Evolutionary conservation across 176 grass and related monocot genomes (phyloP).

Genomic region (Elaeis guineensis): DNA sequence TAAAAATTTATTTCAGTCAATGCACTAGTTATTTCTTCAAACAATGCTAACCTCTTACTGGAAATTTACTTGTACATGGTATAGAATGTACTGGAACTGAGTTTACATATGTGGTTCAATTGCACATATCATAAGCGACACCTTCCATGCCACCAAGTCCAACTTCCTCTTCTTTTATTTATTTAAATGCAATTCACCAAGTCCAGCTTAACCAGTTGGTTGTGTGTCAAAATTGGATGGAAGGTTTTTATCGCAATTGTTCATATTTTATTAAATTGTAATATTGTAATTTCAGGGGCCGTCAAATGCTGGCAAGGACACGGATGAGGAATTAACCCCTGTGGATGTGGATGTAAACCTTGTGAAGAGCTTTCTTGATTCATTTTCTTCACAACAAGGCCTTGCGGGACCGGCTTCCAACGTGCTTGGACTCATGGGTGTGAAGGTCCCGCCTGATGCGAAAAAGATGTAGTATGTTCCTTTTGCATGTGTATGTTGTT

Average conservation of each 20-base stretch:
- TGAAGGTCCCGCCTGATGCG: conserved; percentile 67
- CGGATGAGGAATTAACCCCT: conserved; percentile 52
- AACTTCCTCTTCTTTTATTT: too few species aligned
- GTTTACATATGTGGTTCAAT: too few species aligned
- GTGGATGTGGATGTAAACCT: conserved; percentile 95
- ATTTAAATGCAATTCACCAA: too few species aligned
- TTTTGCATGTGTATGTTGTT: too few species aligned
- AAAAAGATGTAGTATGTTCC: conserved; percentile 12
- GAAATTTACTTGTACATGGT: too few species aligned
- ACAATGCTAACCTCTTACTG: too few species aligned
- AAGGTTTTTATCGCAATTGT: not conserved
- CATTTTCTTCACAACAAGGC: conserved; percentile 87
- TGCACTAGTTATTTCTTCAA: too few species aligned
- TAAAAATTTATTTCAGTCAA: too few species aligned
- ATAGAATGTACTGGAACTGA: too few species aligned
- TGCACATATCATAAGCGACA: too few species aligned
- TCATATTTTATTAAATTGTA: not conserved
- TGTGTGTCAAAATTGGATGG: not conserved
- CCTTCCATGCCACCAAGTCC: too few species aligned
- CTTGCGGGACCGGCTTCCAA: conserved; percentile 89
- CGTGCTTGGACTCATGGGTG: conserved; percentile 80
- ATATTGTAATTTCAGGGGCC: conserved; percentile 41
- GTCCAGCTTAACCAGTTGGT: too few species aligned
- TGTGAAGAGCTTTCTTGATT: conserved; percentile 75
- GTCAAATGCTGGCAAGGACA: conserved; percentile 38